Percentiles rank a stretch among this genome's conserved stretches.
Evolutionary conservation across 2,329 filamentous ascomycete genomes (phyloP).

Genomic region (Aspergillus sp.): DNA sequence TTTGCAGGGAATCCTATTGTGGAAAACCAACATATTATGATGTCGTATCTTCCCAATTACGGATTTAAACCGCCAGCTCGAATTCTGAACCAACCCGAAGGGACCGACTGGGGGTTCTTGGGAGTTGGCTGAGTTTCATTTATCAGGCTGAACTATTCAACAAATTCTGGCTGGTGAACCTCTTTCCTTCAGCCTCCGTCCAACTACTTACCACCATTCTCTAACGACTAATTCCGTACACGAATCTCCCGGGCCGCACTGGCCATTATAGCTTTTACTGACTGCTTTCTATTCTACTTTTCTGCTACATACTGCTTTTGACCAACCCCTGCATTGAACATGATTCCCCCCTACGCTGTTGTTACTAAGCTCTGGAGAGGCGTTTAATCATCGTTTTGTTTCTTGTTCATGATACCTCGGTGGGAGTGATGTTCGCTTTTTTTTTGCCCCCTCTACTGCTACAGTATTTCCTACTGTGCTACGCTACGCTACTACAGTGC

Average conservation of each 20-base stretch:
- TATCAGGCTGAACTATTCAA: too few species aligned
- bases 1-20: slow-evolving; percentile 22
- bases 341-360: not conserved
- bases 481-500: too few species aligned
- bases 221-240: not conserved
- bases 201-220: too few species aligned
- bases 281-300: slow-evolving; percentile 1
- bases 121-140: slow-evolving; percentile 24
- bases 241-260: not conserved
- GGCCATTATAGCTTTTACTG: too few species aligned
- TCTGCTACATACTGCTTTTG: slow-evolving; percentile 1
- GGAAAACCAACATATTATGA: slow-evolving; percentile 24
- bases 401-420: slow-evolving; percentile 11
- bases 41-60: slow-evolving; percentile 25
- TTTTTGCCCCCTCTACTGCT: not conserved
- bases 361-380: slow-evolving; percentile 14
- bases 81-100: slow-evolving; percentile 31
- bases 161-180: too few species aligned
- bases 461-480: not conserved
- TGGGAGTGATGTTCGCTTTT: not conserved
- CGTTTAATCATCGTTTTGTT: slow-evolving; percentile 5
- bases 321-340: not conserved
- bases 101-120: slow-evolving; percentile 34
- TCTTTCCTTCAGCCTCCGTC: too few species aligned
- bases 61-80: slow-evolving; percentile 27